Evolutionary conservation across 208 protist species (phyloP), one percentile per base, ranked within the genome.

Genomic region (Naegleria gruberi): DNA sequence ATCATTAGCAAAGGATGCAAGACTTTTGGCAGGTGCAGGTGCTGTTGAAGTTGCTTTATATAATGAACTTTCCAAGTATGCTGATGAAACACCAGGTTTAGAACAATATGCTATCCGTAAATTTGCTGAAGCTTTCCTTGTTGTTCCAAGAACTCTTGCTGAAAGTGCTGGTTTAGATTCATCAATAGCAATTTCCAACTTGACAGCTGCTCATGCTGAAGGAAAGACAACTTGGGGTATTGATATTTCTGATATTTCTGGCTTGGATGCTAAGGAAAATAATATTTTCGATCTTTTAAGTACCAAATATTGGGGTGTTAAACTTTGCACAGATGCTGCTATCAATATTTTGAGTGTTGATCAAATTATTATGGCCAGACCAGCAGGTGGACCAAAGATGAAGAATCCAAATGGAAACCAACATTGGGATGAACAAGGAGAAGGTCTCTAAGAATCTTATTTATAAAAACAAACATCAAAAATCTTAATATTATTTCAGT

Each of bases 61-160:
- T 6, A 91, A 37, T 46, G 92, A 96, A 87, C 92, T 98, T 47
- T 95, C 93, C n/a, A 90, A 91, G 42, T 97, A 94, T 92, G 96
- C 95, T n/a, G 95, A 97, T 90, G 93, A 94, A 46, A 97, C 96
- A 90, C 95, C 96, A 41, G 98, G 97, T 86, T 94, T 99, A 37
- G 98, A 99, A 86, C 98, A 99, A 95, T 99, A 99, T 92, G 97
- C 98, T 30, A 98, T 99, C 92, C 96, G 97, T 90, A 97, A 98
- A 92, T 99, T 96, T 93, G 98, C 97, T 5, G 96, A 98, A 89
- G 97, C 97, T 85, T 98, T 99, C 55, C 97, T 98, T 93, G 96
- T 99, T 40, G 95, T 99, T 81, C 98, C 98, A 47, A 94, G 96
- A 65, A 99, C 98, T 1, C 94, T 99, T 26, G 97, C 99, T 1